Percentiles rank a stretch among this genome's conserved stretches.
These are phyloP conservation scores for Pterocarpus santalinus DNA, from an alignment of 306 rosid species.

Conservation along the genomic window DNA sequence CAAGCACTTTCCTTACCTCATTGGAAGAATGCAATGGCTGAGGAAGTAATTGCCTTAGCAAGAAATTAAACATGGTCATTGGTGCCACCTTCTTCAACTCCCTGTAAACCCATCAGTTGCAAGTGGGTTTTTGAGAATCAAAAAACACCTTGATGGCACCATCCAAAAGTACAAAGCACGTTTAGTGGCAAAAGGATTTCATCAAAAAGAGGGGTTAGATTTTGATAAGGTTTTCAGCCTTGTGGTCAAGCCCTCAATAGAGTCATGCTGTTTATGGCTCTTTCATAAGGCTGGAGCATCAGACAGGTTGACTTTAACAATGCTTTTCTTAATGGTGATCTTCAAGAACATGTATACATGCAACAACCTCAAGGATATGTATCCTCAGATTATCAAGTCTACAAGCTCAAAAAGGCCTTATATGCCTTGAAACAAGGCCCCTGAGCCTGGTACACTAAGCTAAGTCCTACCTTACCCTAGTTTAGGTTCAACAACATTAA, in stretches of 20 bases:
- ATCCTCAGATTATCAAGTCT: background rate
- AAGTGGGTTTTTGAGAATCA: background rate
- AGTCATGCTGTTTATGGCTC: background rate
- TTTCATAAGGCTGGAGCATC: background rate
- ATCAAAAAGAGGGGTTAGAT: background rate
- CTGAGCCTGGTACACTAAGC: background rate
- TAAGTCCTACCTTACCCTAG: background rate
- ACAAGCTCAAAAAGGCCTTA: background rate
- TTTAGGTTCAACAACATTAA: background rate
- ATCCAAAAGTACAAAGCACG: background rate
- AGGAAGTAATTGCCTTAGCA: background rate
- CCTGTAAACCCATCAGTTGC: background rate
- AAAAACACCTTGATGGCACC: background rate
- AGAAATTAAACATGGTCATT: background rate
- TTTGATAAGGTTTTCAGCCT: background rate
- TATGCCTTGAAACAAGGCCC: constrained; percentile 4
- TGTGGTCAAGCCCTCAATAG: background rate
- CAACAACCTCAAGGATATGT: too few species aligned
- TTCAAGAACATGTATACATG: background rate
- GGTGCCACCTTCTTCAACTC: too few species aligned
- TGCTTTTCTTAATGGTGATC: background rate
- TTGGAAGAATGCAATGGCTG: background rate
- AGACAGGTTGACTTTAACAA: background rate
- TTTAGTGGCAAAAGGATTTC: background rate
- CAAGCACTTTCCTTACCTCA: background rate